Evolutionary conservation across 345 rosid species (phyloP), one percentile per base, ranked within the genome.

Genomic region (Sonneratia alba): DNA sequence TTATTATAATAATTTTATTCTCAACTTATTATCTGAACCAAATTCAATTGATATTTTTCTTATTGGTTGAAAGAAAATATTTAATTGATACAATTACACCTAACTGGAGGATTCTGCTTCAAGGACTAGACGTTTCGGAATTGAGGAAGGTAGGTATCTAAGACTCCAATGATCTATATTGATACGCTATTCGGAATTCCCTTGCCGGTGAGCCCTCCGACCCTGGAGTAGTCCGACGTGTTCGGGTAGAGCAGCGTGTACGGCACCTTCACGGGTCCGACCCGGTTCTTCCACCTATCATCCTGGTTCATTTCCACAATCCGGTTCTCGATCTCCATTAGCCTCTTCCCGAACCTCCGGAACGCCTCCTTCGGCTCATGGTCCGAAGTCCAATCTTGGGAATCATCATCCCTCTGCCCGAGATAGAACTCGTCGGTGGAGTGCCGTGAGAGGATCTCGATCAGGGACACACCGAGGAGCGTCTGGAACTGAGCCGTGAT

Each of bases 141-240:
- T 3, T 18, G 15, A 49, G 14, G 55, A 49, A 49, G 55, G n/a
- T 27, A 19, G 36, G 13, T 12, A 22, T 9, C 4, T 3, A 11
- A n/a, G 24, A 59, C 64, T 62, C 18, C 6, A 62, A 13, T 27
- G 0, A 70, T 36, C 71, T 49, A 69, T 9, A 71, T 88, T 3
- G 99, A 95, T 74, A 95, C 67, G 62, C 99, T 92, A 66, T 92
- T 95, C 12, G 99, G 99, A 73, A 95, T 90, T 22, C 99, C 97
- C 80, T 78, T 89, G 65, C 93, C 97, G 1, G 93, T 89, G 57
- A 95, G 85, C 7, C 97, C 97, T 53, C 89, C 85, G 16, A 77
- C 81, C 71, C 72, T 87, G 3, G 90, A 74, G 81, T 79, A 56
- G 79, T 89, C 87, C 5, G 89, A 83, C 51, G 93, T 88, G 81